These are phyloP conservation scores for Dichotomocladium elegans DNA, from an alignment of 371 early-diverging fungal genomes.

Conservation along the genomic window DNA sequence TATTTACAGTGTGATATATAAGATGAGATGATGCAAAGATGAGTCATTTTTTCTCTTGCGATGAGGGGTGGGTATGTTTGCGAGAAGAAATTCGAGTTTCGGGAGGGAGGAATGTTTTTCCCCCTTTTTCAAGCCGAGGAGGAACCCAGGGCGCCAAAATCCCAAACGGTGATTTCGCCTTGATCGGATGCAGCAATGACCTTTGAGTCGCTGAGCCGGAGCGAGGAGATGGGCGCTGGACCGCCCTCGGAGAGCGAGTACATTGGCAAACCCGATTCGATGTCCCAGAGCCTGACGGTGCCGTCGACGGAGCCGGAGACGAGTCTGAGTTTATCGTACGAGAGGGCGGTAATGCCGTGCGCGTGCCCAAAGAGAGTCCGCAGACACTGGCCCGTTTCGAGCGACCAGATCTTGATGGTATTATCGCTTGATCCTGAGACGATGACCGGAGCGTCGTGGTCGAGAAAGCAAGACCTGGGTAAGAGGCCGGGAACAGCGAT, in stretches of 20 bases:
- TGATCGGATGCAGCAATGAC: slow-evolving; percentile 80
- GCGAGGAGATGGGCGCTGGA: slow-evolving; percentile 59
- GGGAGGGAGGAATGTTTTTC: too few relatives aligned
- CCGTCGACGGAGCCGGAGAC: slow-evolving; percentile 84
- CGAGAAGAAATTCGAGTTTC: too few relatives aligned
- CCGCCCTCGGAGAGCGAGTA: slow-evolving; percentile 59
- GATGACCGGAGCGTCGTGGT: slow-evolving; percentile 39
- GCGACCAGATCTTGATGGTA: slow-evolving; percentile 80
- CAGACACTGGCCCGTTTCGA: slow-evolving; percentile 70
- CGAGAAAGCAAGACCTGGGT: background rate
- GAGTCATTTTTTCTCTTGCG: too few relatives aligned
- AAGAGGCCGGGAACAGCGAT: slow-evolving; percentile 42
- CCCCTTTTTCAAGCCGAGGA: too few relatives aligned
- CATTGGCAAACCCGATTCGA: slow-evolving; percentile 69
- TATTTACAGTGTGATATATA: too few relatives aligned
- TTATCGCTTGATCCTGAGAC: slow-evolving; percentile 82
- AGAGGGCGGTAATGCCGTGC: slow-evolving; percentile 81
- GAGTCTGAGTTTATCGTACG: slow-evolving; percentile 82
- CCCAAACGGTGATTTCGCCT: slow-evolving; percentile 69
- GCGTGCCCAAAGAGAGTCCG: slow-evolving; percentile 80
- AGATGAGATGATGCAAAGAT: too few relatives aligned
- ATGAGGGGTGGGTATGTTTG: too few relatives aligned
- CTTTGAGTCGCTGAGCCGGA: slow-evolving; percentile 74
- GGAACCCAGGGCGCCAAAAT: slow-evolving; percentile 53
- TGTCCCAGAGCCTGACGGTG: slow-evolving; percentile 89